A percentile compares a stretch with the other conserved stretches of the same genome.
These are phyloP conservation scores for Russula abietina DNA, from an alignment of 768 basidiomycete genomes.

Conservation along the genomic window DNA sequence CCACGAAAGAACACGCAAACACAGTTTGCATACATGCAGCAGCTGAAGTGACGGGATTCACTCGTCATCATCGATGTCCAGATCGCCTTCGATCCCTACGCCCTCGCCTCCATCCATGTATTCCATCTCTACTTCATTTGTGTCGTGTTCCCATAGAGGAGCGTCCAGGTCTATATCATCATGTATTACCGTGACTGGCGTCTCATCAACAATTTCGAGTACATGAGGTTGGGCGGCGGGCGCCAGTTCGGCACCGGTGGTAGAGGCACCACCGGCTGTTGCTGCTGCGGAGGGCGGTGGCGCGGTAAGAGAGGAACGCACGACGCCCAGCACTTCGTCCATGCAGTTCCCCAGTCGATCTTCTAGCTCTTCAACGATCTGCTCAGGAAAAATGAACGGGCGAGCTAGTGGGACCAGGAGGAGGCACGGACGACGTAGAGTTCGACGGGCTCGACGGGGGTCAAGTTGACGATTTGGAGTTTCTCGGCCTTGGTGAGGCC, in stretches of 20 bases:
- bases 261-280: not conserved
- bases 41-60: not conserved
- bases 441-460: conserved; percentile 75
- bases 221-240: not conserved
- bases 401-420: not conserved
- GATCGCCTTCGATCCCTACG: conserved; percentile 25
- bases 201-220: conserved; percentile 16
- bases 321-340: conserved; percentile 56
- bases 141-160: conserved; percentile 18
- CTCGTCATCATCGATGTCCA: conserved; percentile 25
- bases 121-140: conserved; percentile 9
- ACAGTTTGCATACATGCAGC: not conserved
- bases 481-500: conserved; percentile 88
- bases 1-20: not conserved
- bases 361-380: conserved; percentile 92
- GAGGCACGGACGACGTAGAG: conserved; percentile 74
- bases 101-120: conserved; percentile 26
- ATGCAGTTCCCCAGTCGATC: conserved; percentile 68
- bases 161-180: conserved; percentile 9
- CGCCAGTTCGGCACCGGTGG: not conserved
- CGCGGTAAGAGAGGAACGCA: conserved; percentile 41
- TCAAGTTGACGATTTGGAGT: conserved; percentile 85
- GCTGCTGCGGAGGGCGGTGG: not conserved
- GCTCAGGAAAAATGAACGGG: not conserved
- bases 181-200: not conserved